Percentiles rank a stretch among this genome's conserved stretches.
Conservation (phyloP, 2,329 filamentous ascomycete genomes). For the Trichoderma citrinoviride region DNA sequence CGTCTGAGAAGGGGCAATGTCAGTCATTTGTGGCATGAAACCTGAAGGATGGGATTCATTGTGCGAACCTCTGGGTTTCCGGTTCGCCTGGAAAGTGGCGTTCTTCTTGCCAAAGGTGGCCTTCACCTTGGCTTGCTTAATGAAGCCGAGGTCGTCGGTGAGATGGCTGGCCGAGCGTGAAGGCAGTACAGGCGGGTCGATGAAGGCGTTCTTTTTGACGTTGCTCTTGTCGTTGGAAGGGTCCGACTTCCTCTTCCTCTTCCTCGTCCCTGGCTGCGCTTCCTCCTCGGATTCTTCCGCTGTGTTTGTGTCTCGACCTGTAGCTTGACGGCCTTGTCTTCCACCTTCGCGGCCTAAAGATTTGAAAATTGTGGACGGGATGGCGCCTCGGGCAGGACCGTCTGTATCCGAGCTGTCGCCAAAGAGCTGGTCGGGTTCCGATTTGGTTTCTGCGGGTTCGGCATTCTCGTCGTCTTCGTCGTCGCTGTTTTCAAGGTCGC, state of each 20-base stretch:
- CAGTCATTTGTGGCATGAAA: neutral
- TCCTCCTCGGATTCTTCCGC: neutral
- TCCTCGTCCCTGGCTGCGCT: constrained; percentile 1
- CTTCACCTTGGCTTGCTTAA: constrained; percentile 24
- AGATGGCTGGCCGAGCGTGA: constrained; percentile 28
- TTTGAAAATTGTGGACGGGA: constrained; percentile 36
- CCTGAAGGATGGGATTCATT: neutral
- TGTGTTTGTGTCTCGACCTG: neutral
- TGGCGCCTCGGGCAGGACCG: constrained; percentile 30
- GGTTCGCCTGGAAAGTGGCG: constrained; percentile 26
- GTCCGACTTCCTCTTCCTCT: constrained; percentile 18
- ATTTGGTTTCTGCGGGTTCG: constrained; percentile 20
- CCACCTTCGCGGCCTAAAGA: neutral
- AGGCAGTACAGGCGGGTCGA: neutral
- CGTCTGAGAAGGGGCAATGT: neutral
- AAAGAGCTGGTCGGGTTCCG: neutral
- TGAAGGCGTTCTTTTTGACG: neutral
- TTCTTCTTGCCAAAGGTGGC: constrained; percentile 30
- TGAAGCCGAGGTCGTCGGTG: constrained; percentile 29
- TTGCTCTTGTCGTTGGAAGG: constrained; percentile 19
- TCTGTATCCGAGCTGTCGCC: constrained; percentile 32
- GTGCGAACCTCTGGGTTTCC: constrained; percentile 7
- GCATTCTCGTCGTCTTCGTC: constrained; percentile 25
- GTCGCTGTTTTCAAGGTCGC: constrained; percentile 23
- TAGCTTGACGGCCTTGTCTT: neutral